Conservation (phyloP, 345 rosid genomes). For the Pistacia atlantica region DNA sequence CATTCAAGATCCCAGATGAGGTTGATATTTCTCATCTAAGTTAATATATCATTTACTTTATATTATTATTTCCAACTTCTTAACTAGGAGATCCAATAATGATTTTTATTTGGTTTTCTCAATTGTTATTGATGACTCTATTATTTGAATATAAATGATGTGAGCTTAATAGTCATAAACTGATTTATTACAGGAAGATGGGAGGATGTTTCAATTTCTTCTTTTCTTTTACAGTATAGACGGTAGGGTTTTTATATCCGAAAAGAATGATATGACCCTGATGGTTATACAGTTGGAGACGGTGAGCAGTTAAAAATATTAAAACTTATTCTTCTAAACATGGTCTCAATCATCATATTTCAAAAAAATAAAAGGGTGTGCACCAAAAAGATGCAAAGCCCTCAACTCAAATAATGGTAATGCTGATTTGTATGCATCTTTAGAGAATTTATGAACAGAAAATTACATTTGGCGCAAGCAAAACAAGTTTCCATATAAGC, state of each 20-base stretch:
- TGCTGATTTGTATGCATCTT: background rate
- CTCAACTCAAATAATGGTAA: background rate
- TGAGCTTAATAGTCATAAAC: background rate
- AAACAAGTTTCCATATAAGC: slow-evolving; percentile 13
- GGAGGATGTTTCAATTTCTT: background rate
- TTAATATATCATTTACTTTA: background rate
- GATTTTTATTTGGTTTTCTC: background rate
- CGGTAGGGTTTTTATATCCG: too few relatives aligned
- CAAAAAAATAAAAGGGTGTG: background rate
- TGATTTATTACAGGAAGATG: background rate
- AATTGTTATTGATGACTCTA: background rate
- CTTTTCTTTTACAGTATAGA: too few relatives aligned
- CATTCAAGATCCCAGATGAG: slow-evolving; percentile 84
- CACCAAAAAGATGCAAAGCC: background rate
- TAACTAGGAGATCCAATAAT: background rate
- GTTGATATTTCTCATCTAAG: slow-evolving; percentile 75
- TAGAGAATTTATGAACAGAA: slow-evolving; percentile 17
- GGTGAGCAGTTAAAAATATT: too few relatives aligned
- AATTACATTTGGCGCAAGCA: slow-evolving; percentile 17
- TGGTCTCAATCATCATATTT: background rate
- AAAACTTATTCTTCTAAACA: too few relatives aligned
- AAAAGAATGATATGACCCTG: too few relatives aligned
- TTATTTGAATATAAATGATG: background rate
- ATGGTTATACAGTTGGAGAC: too few relatives aligned
- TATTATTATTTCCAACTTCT: background rate